Evolutionary conservation across 257 asterid species (phyloP), one percentile per base, ranked within the genome.

Genomic region (Capsicum chinense): DNA sequence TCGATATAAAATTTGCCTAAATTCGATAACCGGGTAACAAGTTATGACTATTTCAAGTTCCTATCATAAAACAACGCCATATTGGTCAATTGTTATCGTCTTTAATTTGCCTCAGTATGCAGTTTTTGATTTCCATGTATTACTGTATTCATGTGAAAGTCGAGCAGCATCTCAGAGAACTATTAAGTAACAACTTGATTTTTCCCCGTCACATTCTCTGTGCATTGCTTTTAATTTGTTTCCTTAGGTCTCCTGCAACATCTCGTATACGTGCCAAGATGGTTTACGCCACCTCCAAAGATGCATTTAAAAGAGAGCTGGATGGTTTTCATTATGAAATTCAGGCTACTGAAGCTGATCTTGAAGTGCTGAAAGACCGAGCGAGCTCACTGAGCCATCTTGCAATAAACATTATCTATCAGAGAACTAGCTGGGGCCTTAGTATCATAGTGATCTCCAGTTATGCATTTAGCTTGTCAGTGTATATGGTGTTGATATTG

Each of bases 261-360:
- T 87, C 91, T 7, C 79, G 88, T 13, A 89, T 89, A 7, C 88
- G 90, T 68, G 85, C 89, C 2, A 89, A 82, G 84, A 87, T 89
- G 90, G 87, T 89, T 4, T 89, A 89, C 11, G 89, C 91, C 1
- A 87, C 89, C 26, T 89, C 89, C 19, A 89, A 89, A 83, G 91
- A 84, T 8, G 56, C 87, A 80, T 85, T 89, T 58, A 89, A 57
- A 68, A 83, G 91, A 70, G 91, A 87, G 57, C 60, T 82, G 80
- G 88, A 89, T 79, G 91, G 87, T 50, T 76, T 89, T 58, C 91
- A 85, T 78, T 89, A 87, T 64, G 90, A 89, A 71, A 87, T 89
- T 80, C 89, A 89, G 80, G 91, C 91, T 56, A 89, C 91, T 54
- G 90, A 89, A 84, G 85, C 87, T 85, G 91, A 89, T 64, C 91